These are phyloP conservation scores for Orbilia brochopaga DNA, from an alignment of 2,329 filamentous ascomycete genomes.

Conservation along the genomic window DNA sequence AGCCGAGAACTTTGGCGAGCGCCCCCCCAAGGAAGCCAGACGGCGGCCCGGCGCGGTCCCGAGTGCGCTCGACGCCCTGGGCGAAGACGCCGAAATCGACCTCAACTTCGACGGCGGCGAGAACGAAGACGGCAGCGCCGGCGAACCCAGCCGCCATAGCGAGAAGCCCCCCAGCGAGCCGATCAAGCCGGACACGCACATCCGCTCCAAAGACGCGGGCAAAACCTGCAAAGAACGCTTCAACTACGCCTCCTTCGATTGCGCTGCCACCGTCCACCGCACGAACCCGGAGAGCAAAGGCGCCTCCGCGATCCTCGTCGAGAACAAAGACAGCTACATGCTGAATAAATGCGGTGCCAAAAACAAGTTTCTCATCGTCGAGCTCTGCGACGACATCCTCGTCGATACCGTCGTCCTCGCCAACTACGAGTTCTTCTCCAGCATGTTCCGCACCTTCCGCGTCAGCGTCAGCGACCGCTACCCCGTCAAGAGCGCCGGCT, in stretches of 20 bases:
- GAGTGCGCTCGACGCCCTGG: slow-evolving; percentile 76
- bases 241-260: slow-evolving; percentile 97
- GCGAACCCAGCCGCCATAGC: slow-evolving; percentile 52
- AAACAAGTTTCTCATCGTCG: slow-evolving; percentile 93
- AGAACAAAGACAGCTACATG: slow-evolving; percentile 99
- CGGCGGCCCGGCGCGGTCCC: slow-evolving; percentile 63
- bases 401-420: slow-evolving; percentile 96
- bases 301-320: slow-evolving; percentile 83
- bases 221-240: slow-evolving; percentile 98
- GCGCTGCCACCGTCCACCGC: slow-evolving; percentile 90
- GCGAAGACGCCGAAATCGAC: slow-evolving; percentile 87
- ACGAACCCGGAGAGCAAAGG: slow-evolving; percentile 86
- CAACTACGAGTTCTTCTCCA: slow-evolving; percentile 99
- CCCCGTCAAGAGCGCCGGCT: slow-evolving; percentile 88
- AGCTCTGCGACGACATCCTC: slow-evolving; percentile 83
- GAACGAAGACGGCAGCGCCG: slow-evolving; percentile 53
- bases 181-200: slow-evolving; percentile 54
- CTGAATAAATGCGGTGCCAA: slow-evolving; percentile 83
- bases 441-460: slow-evolving; percentile 88
- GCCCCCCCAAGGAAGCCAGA: slow-evolving; percentile 62
- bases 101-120: slow-evolving; percentile 66
- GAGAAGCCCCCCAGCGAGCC: slow-evolving; percentile 53
- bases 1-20: slow-evolving; percentile 69
- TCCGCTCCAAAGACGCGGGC: slow-evolving; percentile 80
- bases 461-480: slow-evolving; percentile 94